Base-by-base conservation (phyloP, 306 rosid genomes). In the Cucumis melo region DNA sequence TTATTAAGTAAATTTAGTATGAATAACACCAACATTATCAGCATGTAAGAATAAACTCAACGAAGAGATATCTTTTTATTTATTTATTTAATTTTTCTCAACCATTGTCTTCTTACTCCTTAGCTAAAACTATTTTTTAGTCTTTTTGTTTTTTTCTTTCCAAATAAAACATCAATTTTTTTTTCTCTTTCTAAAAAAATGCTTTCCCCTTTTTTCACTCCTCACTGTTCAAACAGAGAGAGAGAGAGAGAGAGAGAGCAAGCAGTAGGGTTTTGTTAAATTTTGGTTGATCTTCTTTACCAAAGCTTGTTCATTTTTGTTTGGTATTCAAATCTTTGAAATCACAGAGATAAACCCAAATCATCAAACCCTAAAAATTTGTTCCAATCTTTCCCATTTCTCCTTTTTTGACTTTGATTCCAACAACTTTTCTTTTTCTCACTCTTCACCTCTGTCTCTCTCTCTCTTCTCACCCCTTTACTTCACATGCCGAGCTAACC, bases 201-300 rank as follows among this genome's bases (percentile, higher is more conserved):
- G 2, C 32, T 10, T 65, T 36, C 24, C 19, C 67, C 75, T 39
- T 53, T 80, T 84, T 68, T 80, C 82, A 78, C 80, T 79, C 23
- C 8, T 42, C 58, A 75, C 84, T 41, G 81, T 78, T 54, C 74
- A 68, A 24, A 8, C 77, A 75, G 36, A 32, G 36, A 32, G 36
- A 32, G 54, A 74, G 77, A 62, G 73, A 38, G 74, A 72, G 80
- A 17, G 54, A 50, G 55, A 50, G 19, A 14, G 55, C 55, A 50
- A 39, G 5, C 70, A 64, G 90, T 84, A 86, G 91, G 93, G 90
- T 85, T 89, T 75, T 83, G 50, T 66, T n/a, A 12, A 59, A 27
- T 3, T 9, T 16, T 64, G 3, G 29, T 20, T 41, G 27, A 8
- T 66, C 32, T 29, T 39, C 53, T 64, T 36, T 38, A 8, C 78